Conservation (phyloP, 495 filamentous ascomycete species). For the Lasiosphaeria ovina region DNA sequence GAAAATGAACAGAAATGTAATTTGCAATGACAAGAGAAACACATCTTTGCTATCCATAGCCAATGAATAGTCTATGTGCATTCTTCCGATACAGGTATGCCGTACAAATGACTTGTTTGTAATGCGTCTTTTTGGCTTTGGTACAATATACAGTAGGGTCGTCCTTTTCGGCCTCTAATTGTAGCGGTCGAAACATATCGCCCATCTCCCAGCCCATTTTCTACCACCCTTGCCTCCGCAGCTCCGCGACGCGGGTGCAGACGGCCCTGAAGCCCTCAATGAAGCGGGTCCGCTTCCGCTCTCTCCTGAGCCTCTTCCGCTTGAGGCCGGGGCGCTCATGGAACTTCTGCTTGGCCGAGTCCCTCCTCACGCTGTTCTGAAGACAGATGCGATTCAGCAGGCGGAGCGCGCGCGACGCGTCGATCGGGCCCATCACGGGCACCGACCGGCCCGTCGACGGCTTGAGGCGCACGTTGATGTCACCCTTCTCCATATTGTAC, state of each 20-base stretch:
- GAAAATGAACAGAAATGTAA: too few relatives aligned
- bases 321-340: slow-evolving; percentile 71
- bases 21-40: too few relatives aligned
- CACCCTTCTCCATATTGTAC: slow-evolving; percentile 7
- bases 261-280: slow-evolving; percentile 60
- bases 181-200: background rate
- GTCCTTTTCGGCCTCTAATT: background rate
- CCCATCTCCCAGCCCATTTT: background rate
- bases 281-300: slow-evolving; percentile 67
- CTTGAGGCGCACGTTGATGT: slow-evolving; percentile 40
- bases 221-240: slow-evolving; percentile 75
- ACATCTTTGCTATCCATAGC: too few relatives aligned
- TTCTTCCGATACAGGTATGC: too few relatives aligned
- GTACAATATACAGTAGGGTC: background rate
- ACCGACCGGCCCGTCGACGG: slow-evolving; percentile 60
- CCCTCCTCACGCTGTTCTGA: slow-evolving; percentile 52
- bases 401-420: slow-evolving; percentile 55
- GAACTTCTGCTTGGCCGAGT: slow-evolving; percentile 54
- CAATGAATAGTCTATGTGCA: too few relatives aligned
- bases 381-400: slow-evolving; percentile 43
- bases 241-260: slow-evolving; percentile 57
- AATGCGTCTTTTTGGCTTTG: too few relatives aligned
- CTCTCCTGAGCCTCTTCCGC: slow-evolving; percentile 65
- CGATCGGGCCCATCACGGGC: slow-evolving; percentile 44
- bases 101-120: too few relatives aligned